Evolutionary conservation across 768 basidiomycete species (phyloP).

Genomic region (Podaxis sp.): DNA sequence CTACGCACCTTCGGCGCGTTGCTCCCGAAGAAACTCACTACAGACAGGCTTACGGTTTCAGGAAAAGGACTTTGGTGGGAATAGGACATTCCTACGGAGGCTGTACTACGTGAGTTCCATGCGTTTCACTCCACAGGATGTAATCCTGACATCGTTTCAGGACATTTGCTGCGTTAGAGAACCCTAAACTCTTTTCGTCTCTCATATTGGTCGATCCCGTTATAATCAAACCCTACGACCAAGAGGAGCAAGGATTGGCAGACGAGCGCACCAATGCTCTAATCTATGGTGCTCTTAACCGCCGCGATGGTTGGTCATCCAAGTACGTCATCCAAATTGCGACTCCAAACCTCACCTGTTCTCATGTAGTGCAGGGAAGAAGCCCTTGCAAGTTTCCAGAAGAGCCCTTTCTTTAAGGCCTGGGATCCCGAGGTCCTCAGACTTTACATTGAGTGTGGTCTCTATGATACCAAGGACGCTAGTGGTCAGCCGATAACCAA

Average conservation of each 20-base stretch:
- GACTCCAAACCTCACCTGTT: not conserved
- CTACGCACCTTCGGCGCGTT: slow-evolving; percentile 51
- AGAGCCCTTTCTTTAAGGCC: slow-evolving; percentile 59
- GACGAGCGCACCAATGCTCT: slow-evolving; percentile 19
- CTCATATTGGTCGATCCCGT: slow-evolving; percentile 81
- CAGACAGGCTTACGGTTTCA: slow-evolving; percentile 46
- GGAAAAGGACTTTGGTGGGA: slow-evolving; percentile 50
- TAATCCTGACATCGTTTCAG: slow-evolving; percentile 26
- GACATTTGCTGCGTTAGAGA: slow-evolving; percentile 53
- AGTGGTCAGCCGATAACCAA: slow-evolving; percentile 32
- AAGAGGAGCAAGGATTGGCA: slow-evolving; percentile 7
- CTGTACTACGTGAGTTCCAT: slow-evolving; percentile 55
- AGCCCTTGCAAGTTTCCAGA: slow-evolving; percentile 43
- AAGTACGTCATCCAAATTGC: slow-evolving; percentile 30
- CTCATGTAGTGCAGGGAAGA: slow-evolving; percentile 42
- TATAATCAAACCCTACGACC: slow-evolving; percentile 32
- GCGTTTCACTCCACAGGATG: not conserved
- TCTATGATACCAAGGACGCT: slow-evolving; percentile 32
- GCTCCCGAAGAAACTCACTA: slow-evolving; percentile 31
- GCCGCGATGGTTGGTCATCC: slow-evolving; percentile 63
- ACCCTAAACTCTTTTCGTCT: slow-evolving; percentile 65
- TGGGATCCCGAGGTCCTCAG: slow-evolving; percentile 67
- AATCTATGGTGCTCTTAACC: slow-evolving; percentile 43
- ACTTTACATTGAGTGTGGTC: slow-evolving; percentile 56
- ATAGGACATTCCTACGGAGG: slow-evolving; percentile 88